Conservation (phyloP, 2,329 filamentous ascomycete species). For the Trichoderma citrinoviride region DNA sequence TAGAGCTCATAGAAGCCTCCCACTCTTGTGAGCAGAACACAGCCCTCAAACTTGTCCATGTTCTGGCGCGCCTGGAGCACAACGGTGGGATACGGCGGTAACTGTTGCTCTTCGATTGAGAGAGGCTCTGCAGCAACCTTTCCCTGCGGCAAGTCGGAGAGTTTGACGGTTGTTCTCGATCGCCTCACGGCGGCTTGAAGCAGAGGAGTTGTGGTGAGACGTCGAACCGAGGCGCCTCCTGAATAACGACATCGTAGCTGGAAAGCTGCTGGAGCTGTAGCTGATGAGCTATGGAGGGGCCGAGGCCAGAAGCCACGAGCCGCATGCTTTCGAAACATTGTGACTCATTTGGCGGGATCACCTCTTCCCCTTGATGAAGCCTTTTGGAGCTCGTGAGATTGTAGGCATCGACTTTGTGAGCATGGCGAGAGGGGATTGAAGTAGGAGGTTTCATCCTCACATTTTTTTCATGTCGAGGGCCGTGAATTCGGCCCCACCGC, state of each 20-base stretch:
- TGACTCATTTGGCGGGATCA: background rate
- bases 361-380: background rate
- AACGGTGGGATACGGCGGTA: constrained; percentile 75
- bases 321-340: constrained; percentile 25
- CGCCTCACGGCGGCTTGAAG: constrained; percentile 48
- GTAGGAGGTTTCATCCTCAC: too few species aligned
- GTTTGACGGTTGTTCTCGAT: constrained; percentile 51
- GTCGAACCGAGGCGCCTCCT: background rate
- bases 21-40: constrained; percentile 85
- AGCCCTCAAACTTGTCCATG: constrained; percentile 87
- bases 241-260: background rate
- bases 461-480: background rate
- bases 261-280: background rate
- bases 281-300: background rate
- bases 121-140: constrained; percentile 35
- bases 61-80: constrained; percentile 82
- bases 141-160: constrained; percentile 59
- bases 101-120: constrained; percentile 39
- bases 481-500: constrained; percentile 6
- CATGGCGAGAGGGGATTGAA: background rate
- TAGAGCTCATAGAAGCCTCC: constrained; percentile 98
- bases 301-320: constrained; percentile 12
- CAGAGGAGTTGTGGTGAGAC: background rate
- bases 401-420: background rate
- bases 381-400: background rate